phyloP scores from a whole-genome alignment of 805 yeast species.

The Saccharomyces paradoxus region DNA sequence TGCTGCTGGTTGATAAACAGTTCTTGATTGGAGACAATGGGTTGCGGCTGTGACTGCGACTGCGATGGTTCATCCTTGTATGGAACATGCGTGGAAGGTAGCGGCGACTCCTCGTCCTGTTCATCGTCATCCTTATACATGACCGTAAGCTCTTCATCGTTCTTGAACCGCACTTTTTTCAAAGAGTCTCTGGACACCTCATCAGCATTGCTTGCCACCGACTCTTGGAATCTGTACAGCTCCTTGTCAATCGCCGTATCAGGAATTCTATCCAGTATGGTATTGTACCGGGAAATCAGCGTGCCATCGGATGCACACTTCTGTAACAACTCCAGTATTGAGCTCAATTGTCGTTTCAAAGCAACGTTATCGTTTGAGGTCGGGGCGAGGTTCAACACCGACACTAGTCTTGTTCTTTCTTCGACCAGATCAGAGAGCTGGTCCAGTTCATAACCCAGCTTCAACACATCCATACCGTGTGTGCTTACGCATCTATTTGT shows the following conservation, averaged over 20 bases:
- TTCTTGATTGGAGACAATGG: constrained; percentile 28
- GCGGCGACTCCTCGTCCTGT: background rate
- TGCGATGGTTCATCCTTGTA: background rate
- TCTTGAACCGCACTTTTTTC: constrained; percentile 22
- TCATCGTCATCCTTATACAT: constrained; percentile 20
- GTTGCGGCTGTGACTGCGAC: background rate
- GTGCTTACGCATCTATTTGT: background rate
- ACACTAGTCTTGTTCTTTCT: constrained; percentile 22
- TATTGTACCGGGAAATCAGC: constrained; percentile 10
- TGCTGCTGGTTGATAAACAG: constrained; percentile 40
- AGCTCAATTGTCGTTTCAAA: constrained; percentile 18
- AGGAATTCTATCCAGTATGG: constrained; percentile 9
- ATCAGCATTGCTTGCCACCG: background rate
- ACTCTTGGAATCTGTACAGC: constrained; percentile 8
- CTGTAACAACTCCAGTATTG: constrained; percentile 10
- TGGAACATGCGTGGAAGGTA: background rate
- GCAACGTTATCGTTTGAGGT: constrained; percentile 20
- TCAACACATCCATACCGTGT: constrained; percentile 17
- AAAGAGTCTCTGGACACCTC: background rate
- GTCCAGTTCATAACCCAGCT: constrained; percentile 23
- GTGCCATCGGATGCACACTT: constrained; percentile 4
- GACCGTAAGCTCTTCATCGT: constrained; percentile 11
- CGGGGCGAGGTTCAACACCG: constrained; percentile 16
- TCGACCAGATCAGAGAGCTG: constrained; percentile 22
- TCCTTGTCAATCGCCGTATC: constrained; percentile 10